Evolutionary conservation across 805 yeast genomes (phyloP).

Genomic region (Nakazawaea ernobii): DNA sequence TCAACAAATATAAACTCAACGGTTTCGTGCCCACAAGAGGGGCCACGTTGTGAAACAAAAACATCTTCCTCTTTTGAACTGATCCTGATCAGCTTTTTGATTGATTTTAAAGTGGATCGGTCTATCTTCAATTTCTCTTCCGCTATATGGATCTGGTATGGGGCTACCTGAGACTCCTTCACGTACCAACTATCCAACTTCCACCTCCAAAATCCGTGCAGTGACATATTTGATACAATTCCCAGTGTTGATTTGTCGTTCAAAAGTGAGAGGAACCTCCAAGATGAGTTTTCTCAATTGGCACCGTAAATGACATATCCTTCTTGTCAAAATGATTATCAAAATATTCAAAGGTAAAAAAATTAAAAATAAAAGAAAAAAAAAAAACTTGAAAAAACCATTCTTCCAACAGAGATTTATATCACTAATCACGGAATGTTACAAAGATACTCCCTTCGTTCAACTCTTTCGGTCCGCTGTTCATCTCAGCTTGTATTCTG

Average conservation of each 20-base stretch:
- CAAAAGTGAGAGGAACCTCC: too few species aligned
- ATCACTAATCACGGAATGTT: not conserved
- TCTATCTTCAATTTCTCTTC: not conserved
- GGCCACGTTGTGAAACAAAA: too few species aligned
- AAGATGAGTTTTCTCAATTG: too few species aligned
- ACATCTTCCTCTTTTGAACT: too few species aligned
- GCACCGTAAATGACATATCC: not conserved
- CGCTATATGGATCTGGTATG: too few species aligned
- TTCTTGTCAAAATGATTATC: not conserved
- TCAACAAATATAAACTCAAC: not conserved
- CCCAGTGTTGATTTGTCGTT: too few species aligned
- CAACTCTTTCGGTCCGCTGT: not conserved
- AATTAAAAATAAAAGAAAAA: not conserved
- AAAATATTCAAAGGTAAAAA: not conserved
- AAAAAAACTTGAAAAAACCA: not conserved
- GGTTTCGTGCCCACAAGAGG: not conserved
- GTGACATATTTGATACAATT: too few species aligned
- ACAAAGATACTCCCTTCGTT: not conserved
- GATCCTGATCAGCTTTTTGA: not conserved
- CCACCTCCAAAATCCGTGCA: too few species aligned
- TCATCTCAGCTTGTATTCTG: not conserved
- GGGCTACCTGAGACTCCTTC: too few species aligned
- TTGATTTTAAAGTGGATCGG: not conserved
- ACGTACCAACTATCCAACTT: too few species aligned
- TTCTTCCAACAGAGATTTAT: not conserved